These are phyloP conservation scores for Phytophthora melonis DNA, from an alignment of 352 stramenopile species.

Conservation along the genomic window DNA sequence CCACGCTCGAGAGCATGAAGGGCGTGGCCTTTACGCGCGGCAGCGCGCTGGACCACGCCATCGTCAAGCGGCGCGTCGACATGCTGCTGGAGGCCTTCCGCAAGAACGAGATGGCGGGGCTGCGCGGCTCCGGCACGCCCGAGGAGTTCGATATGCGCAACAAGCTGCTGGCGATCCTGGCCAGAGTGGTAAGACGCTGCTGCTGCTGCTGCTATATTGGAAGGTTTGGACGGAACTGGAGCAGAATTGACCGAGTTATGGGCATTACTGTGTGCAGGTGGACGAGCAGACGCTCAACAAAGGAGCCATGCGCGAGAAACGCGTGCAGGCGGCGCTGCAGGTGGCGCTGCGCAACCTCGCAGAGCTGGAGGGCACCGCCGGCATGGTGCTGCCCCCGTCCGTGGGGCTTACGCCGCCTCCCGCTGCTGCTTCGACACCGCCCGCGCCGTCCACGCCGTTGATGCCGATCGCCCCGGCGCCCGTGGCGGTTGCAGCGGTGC, in stretches of 20 bases:
- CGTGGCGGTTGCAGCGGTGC: neutral
- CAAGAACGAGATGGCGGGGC: constrained; percentile 45
- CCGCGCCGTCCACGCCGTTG: constrained; percentile 5
- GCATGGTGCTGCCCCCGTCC: constrained; percentile 8
- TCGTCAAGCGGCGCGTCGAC: constrained; percentile 52
- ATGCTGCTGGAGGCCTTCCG: constrained; percentile 51
- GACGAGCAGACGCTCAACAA: constrained; percentile 51
- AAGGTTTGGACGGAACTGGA: neutral
- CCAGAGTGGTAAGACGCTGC: constrained; percentile 32
- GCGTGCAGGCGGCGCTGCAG: constrained; percentile 41
- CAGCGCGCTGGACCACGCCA: constrained; percentile 42
- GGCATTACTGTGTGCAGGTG: constrained; percentile 30
- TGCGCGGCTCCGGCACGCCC: constrained; percentile 44
- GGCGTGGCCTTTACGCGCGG: constrained; percentile 31
- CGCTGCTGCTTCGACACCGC: constrained; percentile 2
- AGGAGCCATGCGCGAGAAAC: constrained; percentile 45
- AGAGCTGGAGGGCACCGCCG: constrained; percentile 30
- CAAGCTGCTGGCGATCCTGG: constrained; percentile 49
- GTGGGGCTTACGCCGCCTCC: constrained; percentile 14
- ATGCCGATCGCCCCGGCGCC: constrained; percentile 48
- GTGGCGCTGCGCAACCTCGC: constrained; percentile 33
- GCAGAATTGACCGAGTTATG: constrained; percentile 20
- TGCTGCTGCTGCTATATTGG: neutral
- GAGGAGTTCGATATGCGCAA: constrained; percentile 50
- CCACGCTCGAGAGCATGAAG: constrained; percentile 33